Conservation (phyloP, 257 asterid species). For the Cordia subcordata region DNA sequence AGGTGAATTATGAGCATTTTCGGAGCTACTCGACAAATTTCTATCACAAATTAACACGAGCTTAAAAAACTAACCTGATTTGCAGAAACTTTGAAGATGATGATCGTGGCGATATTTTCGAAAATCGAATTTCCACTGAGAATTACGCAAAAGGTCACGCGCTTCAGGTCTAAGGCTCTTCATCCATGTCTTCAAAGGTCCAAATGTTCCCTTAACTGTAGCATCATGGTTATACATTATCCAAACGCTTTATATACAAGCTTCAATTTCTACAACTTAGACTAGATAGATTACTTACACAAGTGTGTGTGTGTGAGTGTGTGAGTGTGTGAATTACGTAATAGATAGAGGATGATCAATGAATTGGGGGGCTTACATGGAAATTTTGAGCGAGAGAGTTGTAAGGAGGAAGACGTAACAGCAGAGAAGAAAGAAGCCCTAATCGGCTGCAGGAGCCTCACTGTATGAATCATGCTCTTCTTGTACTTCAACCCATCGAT, state of each 20-base stretch:
- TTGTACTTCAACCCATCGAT: not conserved
- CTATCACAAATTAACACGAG: no score
- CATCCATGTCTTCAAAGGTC: conserved; percentile 15
- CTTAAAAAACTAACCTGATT: conserved; percentile 29
- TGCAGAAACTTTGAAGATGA: conserved; percentile 7
- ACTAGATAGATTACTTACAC: not conserved
- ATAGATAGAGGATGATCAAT: not conserved
- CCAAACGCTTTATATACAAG: not conserved
- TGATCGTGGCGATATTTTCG: conserved; percentile 16
- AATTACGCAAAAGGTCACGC: conserved; percentile 5
- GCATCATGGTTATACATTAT: not conserved
- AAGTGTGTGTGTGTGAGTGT: not conserved
- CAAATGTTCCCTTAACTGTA: conserved; percentile 16
- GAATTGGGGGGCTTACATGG: conserved; percentile 19
- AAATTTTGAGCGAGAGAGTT: conserved; percentile 1
- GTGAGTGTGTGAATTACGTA: no score
- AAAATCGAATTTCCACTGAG: conserved; percentile 11
- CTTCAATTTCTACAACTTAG: not conserved
- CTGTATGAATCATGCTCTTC: not conserved
- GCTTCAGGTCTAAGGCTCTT: conserved; percentile 15
- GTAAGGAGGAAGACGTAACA: conserved; percentile 1
- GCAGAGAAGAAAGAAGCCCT: conserved; percentile 15
- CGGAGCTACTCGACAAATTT: no score
- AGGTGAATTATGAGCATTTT: no score
- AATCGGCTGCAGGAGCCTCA: conserved; percentile 12